Base-by-base conservation (phyloP, 2,329 filamentous ascomycete species). In the Cladosporium austrohemisphaericum region DNA sequence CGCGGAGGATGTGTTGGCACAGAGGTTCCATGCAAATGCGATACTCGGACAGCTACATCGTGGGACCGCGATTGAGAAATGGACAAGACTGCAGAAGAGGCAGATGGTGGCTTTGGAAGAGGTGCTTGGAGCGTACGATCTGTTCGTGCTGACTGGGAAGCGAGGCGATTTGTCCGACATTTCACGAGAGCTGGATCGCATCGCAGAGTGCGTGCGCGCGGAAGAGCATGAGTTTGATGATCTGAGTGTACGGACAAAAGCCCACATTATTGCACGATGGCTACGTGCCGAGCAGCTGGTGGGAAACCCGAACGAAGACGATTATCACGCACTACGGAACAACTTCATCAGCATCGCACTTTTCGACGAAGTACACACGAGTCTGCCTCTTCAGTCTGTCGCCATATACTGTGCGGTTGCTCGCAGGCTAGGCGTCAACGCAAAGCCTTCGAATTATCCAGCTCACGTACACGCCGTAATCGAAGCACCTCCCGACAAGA, bases 401-500 rank as follows among this genome's bases (percentile, higher is more conserved):
- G 85, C 85, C 52, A 95, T 97, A 54, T 98, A 85, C 68, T 93
- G 86, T 62, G 84, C 83, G 50, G 67, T 97, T 13, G 91, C 89
- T 1, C 76, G 80, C 48, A 78, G 86, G 29, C 65, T 96, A 10
- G 86, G 85, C 1, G 68, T 98, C 38, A 78, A 85, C 57, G 88
- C 91, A 0, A 80, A 82, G 26, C 89, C 87, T 47, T 92, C 87
- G 58, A 84, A 85, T 35, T 87, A 92, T 60, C 89, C 92, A 3
- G 86, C 82, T 55, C 90, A 96, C 63, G 88, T 95, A 11, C 85
- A 95, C 63, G 86, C 83, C 14, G 82, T 94, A 45, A 81, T 97
- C 10, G 78, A 58, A 81, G 83, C 25, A 11, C 60, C 62, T 1
- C 68, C 90, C 16, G 59, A 65, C 6, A 59, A 63, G 10, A 60